Percentiles rank a stretch among this genome's conserved stretches.
These are phyloP conservation scores for Rutstroemia sp. DNA, from an alignment of 2,329 filamentous ascomycete species.

Conservation along the genomic window DNA sequence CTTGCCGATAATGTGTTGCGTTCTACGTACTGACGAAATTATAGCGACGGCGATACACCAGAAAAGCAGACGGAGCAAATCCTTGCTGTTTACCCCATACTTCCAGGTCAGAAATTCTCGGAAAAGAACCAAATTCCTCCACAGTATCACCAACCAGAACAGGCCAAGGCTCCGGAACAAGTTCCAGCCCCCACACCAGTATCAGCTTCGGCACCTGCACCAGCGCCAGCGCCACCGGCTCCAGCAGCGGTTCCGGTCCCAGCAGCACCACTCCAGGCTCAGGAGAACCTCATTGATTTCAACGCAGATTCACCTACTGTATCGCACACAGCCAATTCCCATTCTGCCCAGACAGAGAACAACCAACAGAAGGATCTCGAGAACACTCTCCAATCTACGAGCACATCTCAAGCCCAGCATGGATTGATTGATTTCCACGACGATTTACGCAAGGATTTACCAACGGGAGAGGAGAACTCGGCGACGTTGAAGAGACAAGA, in stretches of 20 bases:
- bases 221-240: background rate
- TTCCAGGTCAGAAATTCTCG: slow-evolving; percentile 63
- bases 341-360: slow-evolving; percentile 22
- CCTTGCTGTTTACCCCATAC: slow-evolving; percentile 74
- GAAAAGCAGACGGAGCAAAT: slow-evolving; percentile 74
- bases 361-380: slow-evolving; percentile 26
- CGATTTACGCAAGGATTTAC: slow-evolving; percentile 46
- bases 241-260: too few relatives aligned
- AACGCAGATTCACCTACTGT: slow-evolving; percentile 32
- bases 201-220: background rate
- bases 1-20: background rate
- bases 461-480: slow-evolving; percentile 17
- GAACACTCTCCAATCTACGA: slow-evolving; percentile 20
- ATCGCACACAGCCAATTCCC: slow-evolving; percentile 12
- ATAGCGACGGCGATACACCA: slow-evolving; percentile 56
- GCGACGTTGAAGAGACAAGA: slow-evolving; percentile 21
- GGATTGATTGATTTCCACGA: slow-evolving; percentile 44
- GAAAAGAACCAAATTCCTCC: slow-evolving; percentile 51
- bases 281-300: slow-evolving; percentile 50
- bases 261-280: slow-evolving; percentile 3
- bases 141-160: slow-evolving; percentile 21
- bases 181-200: slow-evolving; percentile 6
- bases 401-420: slow-evolving; percentile 10
- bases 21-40: slow-evolving; percentile 7
- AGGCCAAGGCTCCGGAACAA: slow-evolving; percentile 2